Evolutionary conservation across 1,284 basidiomycete species (phyloP).

Genomic region (Leucocoprinus gongylophorus): DNA sequence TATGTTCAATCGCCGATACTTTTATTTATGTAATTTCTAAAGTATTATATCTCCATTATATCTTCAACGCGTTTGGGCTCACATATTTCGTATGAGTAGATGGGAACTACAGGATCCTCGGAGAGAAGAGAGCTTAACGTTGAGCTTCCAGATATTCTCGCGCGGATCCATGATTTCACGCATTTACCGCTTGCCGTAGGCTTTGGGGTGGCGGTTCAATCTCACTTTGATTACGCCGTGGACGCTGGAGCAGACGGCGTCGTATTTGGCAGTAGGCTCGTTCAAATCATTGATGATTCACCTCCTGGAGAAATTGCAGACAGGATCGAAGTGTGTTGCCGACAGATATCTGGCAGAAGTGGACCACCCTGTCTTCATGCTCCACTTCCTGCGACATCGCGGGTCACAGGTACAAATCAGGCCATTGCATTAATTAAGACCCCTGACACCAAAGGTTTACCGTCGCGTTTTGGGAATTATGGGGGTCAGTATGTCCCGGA

Average conservation of each 20-base stretch:
- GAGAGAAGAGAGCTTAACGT: conserved; percentile 65
- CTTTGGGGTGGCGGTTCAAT: conserved; percentile 91
- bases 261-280: conserved; percentile 87
- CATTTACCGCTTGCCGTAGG: conserved; percentile 88
- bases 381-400: conserved; percentile 15
- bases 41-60: conserved; percentile 34
- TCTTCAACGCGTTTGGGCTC: background rate
- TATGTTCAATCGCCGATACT: conserved; percentile 89
- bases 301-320: conserved; percentile 45
- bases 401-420: conserved; percentile 22
- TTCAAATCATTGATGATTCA: conserved; percentile 71
- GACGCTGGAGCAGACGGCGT: conserved; percentile 91
- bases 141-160: conserved; percentile 73
- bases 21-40: conserved; percentile 98
- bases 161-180: conserved; percentile 66
- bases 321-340: conserved; percentile 72
- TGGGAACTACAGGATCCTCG: conserved; percentile 96
- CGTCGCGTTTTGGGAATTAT: conserved; percentile 88
- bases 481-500: conserved; percentile 98
- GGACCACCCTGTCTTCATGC: conserved; percentile 33
- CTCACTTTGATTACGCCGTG: conserved; percentile 83
- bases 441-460: conserved; percentile 39
- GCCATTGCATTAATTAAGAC: conserved; percentile 23
- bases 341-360: conserved; percentile 59
- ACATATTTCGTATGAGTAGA: conserved; percentile 42